Conservation (phyloP, 2,329 filamentous ascomycete species). For the Aspergillus pseudoviridinutans region DNA sequence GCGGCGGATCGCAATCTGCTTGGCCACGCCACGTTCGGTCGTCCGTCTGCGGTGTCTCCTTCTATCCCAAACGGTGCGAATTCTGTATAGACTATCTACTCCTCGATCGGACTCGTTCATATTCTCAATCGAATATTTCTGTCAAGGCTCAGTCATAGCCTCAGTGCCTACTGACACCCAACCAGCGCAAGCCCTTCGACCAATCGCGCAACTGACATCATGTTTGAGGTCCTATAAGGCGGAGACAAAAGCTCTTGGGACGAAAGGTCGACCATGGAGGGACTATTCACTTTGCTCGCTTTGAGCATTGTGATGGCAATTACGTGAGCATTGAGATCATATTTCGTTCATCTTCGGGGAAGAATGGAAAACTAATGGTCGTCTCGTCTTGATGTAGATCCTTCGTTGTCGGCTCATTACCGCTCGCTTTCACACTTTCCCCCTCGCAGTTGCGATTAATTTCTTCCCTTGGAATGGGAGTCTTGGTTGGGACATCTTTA, state of each 20-base stretch:
- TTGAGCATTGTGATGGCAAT: slow-evolving; percentile 63
- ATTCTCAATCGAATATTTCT: neutral
- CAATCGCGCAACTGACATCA: slow-evolving; percentile 18
- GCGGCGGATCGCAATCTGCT: slow-evolving; percentile 19
- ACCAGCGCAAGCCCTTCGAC: neutral
- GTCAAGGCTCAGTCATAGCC: neutral
- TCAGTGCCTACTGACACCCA: neutral
- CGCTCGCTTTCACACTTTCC: slow-evolving; percentile 82
- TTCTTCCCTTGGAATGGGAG: slow-evolving; percentile 87
- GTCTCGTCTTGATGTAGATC: slow-evolving; percentile 57
- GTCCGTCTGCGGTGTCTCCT: slow-evolving; percentile 5
- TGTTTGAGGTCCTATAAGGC: slow-evolving; percentile 28
- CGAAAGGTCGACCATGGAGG: slow-evolving; percentile 52
- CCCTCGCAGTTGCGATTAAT: slow-evolving; percentile 83
- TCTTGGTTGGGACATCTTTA: slow-evolving; percentile 89
- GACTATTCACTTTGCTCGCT: slow-evolving; percentile 61
- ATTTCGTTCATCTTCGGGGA: neutral
- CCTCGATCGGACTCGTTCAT: neutral
- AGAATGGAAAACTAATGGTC: slow-evolving; percentile 9
- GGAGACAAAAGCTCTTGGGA: slow-evolving; percentile 19
- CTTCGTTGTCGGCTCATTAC: slow-evolving; percentile 86
- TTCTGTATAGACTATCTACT: neutral
- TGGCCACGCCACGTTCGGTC: slow-evolving; percentile 18
- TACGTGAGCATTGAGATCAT: slow-evolving; percentile 46
- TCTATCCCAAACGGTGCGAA: neutral